Evolutionary conservation across 2,329 filamentous ascomycete species (phyloP), one percentile per base, ranked within the genome.

Genomic region (Parasarocladium wereldwijsianum): DNA sequence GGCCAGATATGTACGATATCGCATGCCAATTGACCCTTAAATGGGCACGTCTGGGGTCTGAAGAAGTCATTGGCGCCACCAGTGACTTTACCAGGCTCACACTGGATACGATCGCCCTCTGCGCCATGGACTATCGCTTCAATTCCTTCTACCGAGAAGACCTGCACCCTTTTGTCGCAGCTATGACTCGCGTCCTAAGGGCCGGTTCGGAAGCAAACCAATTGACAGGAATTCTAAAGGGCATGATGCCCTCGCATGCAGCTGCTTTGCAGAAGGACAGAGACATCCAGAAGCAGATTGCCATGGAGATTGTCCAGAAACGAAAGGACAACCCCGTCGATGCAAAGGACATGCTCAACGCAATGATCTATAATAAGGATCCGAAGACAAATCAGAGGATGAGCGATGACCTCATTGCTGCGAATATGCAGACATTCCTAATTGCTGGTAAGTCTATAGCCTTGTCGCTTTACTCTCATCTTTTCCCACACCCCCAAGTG

Each of bases 61-160:
- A 58, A 2, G 47, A 61, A 25, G 55, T 64, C 8, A 76, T 85
- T 34, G 54, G 61, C 25, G 66, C 69, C 0, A 63, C 68, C 0
- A 71, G 77, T 12, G 75, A 82, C 47, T 80, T 81, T 37, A 81
- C 77, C 3, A 65, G 77, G n/a, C 54, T 84, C 18, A 72, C 78
- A 0, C 62, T 85, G 3, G 79, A 85, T 44, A 78, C 76, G 0
- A 62, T 85, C 7, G 75, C 74, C 2, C 60, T 85, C 3, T 78
- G 76, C 46, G 59, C 70, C n/a, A 77, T 81, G 70, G 67, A 68
- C 21, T 76, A 64, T 35, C 70, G 78, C 12, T 84, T 84, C 60
- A 84, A 84, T 51, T 76, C 69, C 1, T 83, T 76, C 50, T 85
- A 84, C 44, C 60, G 62, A 17, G 66, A 79, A 10, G 59, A 70